A percentile compares a stretch with the other conserved stretches of the same genome.
These are phyloP conservation scores for Cryptococcus sp. DNA, from an alignment of 1,284 basidiomycete species.

Conservation along the genomic window DNA sequence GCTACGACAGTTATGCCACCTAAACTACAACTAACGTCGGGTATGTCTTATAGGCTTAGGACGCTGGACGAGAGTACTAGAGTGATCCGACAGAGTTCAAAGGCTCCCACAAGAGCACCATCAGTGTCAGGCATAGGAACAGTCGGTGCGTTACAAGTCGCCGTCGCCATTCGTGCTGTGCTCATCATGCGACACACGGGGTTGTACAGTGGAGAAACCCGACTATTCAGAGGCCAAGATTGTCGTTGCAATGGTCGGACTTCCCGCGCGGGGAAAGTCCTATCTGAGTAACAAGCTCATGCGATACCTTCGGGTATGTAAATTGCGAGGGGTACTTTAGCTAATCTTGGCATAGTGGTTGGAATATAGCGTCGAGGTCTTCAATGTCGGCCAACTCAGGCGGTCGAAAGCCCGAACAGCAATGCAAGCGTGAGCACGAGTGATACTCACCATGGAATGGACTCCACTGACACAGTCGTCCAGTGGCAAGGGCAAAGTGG, in stretches of 20 bases:
- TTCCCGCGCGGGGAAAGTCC: constrained; percentile 81
- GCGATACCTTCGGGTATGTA: constrained; percentile 70
- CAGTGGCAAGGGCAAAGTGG: constrained; percentile 59
- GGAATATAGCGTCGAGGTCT: constrained; percentile 97
- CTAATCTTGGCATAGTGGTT: constrained; percentile 70
- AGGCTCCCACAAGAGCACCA: constrained; percentile 48
- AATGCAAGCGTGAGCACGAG: constrained; percentile 64
- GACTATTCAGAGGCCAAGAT: constrained; percentile 99
- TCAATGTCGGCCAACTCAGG: constrained; percentile 95
- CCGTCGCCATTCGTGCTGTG: background rate
- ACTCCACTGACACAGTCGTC: constrained; percentile 8
- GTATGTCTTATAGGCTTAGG: constrained; percentile 31
- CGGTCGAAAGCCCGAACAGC: constrained; percentile 80
- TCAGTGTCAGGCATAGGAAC: constrained; percentile 55
- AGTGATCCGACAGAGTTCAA: constrained; percentile 45
- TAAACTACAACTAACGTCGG: background rate
- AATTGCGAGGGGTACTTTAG: background rate
- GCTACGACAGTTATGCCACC: background rate
- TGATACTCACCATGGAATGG: background rate
- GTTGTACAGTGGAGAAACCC: constrained; percentile 76
- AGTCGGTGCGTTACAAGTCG: constrained; percentile 36
- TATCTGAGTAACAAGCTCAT: constrained; percentile 82
- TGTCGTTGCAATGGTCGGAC: constrained; percentile 92
- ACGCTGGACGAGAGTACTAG: constrained; percentile 52
- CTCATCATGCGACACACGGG: constrained; percentile 2